A percentile compares a stretch with the other conserved stretches of the same genome.
Conservation (phyloP, 73 alveolate genomes). For the Uronychia binucleata region DNA sequence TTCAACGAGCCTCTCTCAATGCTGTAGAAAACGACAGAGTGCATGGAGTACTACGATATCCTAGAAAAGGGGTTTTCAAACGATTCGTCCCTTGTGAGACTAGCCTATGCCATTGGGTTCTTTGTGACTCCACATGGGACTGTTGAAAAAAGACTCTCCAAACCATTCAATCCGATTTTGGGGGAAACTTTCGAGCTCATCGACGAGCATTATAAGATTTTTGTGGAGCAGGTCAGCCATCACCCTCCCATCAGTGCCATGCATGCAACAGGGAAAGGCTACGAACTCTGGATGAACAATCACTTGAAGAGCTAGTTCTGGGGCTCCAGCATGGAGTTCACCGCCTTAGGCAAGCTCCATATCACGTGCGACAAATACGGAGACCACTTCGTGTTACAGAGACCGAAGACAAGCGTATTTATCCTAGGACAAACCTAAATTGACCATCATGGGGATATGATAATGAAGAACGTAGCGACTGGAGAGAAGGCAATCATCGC, state of each 20-base stretch:
- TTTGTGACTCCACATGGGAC: constrained; percentile 78
- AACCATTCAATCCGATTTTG: constrained; percentile 94
- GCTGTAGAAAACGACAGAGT: constrained; percentile 90
- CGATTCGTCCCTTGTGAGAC: constrained; percentile 9
- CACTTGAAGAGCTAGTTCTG: constrained; percentile 66
- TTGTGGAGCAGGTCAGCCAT: constrained; percentile 95
- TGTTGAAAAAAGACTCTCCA: constrained; percentile 74
- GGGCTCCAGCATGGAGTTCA: constrained; percentile 71
- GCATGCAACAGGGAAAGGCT: constrained; percentile 78
- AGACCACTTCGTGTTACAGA: constrained; percentile 53
- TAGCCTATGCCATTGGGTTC: constrained; percentile 77
- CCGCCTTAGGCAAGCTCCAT: constrained; percentile 56
- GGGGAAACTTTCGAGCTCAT: constrained; percentile 93
- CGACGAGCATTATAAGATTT: constrained; percentile 60
- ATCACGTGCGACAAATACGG: constrained; percentile 18
- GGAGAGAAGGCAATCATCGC: constrained; percentile 53
- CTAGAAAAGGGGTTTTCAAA: constrained; percentile 54
- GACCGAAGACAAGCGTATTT: constrained; percentile 55
- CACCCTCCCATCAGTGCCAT: constrained; percentile 96
- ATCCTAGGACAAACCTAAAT: constrained; percentile 62
- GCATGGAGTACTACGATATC: constrained; percentile 75
- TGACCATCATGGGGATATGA: constrained; percentile 66
- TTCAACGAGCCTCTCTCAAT: constrained; percentile 95
- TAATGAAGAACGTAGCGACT: constrained; percentile 34
- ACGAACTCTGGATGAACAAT: constrained; percentile 45